Conservation (phyloP, 192 early-diverging fungal genomes). For the Kickxella alabastrina region DNA sequence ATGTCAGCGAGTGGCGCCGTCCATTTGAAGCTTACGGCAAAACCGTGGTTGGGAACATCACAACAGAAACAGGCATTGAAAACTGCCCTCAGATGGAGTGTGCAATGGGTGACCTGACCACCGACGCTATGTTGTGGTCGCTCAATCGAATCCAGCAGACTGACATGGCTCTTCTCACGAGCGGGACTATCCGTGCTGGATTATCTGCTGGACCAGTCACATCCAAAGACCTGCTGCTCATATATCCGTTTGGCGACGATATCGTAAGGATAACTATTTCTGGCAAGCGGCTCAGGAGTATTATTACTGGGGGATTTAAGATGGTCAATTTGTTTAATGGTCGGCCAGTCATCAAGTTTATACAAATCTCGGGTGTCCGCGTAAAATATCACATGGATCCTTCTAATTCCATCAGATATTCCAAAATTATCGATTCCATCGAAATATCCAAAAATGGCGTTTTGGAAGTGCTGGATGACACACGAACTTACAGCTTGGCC, state of each 20-base stretch:
- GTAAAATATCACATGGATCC: conserved; percentile 18
- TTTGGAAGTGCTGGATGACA: conserved; percentile 34
- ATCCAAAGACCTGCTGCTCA: conserved; percentile 54
- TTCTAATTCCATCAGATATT: background rate
- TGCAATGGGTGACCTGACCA: conserved; percentile 57
- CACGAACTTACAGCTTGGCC: conserved; percentile 46
- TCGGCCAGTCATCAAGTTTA: conserved; percentile 48
- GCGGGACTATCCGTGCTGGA: conserved; percentile 62
- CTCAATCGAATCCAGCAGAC: conserved; percentile 14
- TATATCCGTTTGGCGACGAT: conserved; percentile 60
- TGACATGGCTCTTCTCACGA: conserved; percentile 58
- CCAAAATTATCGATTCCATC: conserved; percentile 7
- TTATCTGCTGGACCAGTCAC: conserved; percentile 53
- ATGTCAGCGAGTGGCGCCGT: conserved; percentile 53
- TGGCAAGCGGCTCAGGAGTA: conserved; percentile 53
- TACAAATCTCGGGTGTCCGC: conserved; percentile 56
- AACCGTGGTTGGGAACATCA: conserved; percentile 47
- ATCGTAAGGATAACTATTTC: conserved; percentile 50
- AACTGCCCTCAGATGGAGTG: conserved; percentile 57
- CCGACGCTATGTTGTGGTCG: conserved; percentile 59
- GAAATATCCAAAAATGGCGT: conserved; percentile 23
- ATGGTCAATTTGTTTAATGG: conserved; percentile 29
- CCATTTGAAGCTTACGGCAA: conserved; percentile 55
- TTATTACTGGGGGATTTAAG: conserved; percentile 53
- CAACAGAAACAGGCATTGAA: conserved; percentile 33